Base-by-base conservation (phyloP, 768 basidiomycete species). In the Phallus indusiatus region DNA sequence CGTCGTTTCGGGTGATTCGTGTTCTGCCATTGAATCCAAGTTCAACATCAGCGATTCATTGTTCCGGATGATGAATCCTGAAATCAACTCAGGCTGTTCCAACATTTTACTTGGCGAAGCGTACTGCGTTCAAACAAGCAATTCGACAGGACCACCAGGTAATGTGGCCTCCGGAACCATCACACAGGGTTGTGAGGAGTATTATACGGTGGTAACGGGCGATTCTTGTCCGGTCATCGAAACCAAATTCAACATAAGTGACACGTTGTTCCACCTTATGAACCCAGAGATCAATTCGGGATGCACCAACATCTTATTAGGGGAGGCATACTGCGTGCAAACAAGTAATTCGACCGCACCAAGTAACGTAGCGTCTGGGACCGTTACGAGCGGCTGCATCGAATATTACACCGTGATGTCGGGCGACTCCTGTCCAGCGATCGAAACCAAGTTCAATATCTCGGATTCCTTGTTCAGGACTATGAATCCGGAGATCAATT, bases 401-500 rank as follows among this genome's bases (percentile, higher is more conserved):
- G 22, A 56, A 42, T 56, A 56, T 24, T 56, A 56, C 22, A 56
- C 54, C 12, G 54, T 56, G 12, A 35, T 56, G 12, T 37, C 36
- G 36, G 54, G 54, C 16, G 54, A 56, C 24, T 36, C 33, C 12
- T 56, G 54, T 42, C 21, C 33, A 21, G 34, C 46, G 12, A 56
- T 56, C 17, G 54, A 56, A 42, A 18, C 54, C 22, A 56, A 56
- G 35, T 56, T 56, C 35, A 42, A 42, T 18, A 2, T 56, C 54
- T 22, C 54, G 22, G 21, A 36, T 14, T n/a, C 54, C n/a, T n/a
- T 22, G 33, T 56, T 56, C 54, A 37, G 34, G 17, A 47, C n/a
- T 7, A 36, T 34, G 54, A 56, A 56, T 56, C 54, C 54, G 18
- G 54, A 56, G 54, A 56, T 56, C 24, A 56, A 56, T 42, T 46